Base-by-base conservation (phyloP, 192 early-diverging fungal genomes). In the Backusella sp. region DNA sequence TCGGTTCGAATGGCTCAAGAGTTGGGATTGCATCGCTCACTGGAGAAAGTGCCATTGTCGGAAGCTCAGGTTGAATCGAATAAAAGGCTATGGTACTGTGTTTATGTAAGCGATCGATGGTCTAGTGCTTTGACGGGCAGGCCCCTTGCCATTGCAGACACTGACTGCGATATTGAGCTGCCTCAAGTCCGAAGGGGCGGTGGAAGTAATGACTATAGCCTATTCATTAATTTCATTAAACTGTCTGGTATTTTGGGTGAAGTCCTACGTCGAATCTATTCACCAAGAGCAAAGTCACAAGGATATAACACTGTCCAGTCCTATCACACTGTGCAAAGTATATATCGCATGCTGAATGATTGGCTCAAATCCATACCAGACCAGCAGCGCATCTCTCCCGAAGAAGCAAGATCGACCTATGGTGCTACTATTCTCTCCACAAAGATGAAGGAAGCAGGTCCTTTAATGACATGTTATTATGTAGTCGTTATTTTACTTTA, bases 1-100 rank as follows among this genome's bases (percentile, higher is more conserved):
- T 92, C 91, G 26, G 90, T 89, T 28, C 78, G 91, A 41, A 91
- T 92, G 84, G 93, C 93, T 6, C 92, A 92, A 78, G 93, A 94
- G 73, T 65, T 94, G 62, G 93, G 92, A 17, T 84, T 94, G 66
- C 92, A 94, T 72, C 87, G 93, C 35, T 89, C 89, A 77, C 77
- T 85, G 8, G 44, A 80, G 1, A 79, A 78, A n/a, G 84, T 85
- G 77, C 79, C 80, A 46, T 23, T 86, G 19, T 72, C 82, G 21
- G 77, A 74, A 7, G 49, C 77, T 9, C 86, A 92, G 59, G 73
- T 82, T 1, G 90, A 93, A 76, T 74, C 87, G 28, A 77, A 92
- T 17, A 88, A 86, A 59, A 83, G 91, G 19, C 82, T 91, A 8
- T 94, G 93, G 93, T 94, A 89, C 83, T 79, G 86, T 26, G 89